Evolutionary conservation across 192 early-diverging fungal species (phyloP).

Genomic region (Backusella morwellensis): DNA sequence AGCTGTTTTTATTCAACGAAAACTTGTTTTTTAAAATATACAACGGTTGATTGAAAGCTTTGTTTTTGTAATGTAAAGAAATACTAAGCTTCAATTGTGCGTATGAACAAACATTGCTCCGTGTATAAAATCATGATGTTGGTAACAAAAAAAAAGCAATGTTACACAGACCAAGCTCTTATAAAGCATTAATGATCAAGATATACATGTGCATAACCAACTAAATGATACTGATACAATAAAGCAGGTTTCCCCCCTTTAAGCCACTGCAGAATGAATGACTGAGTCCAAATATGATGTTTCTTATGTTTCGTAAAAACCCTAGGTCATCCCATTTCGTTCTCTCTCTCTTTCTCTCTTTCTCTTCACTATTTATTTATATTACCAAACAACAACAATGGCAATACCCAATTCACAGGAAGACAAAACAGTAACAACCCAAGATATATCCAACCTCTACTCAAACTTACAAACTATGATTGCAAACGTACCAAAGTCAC

Average conservation of each 20-base stretch:
- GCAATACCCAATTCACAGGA: not conserved
- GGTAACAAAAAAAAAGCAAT: no score
- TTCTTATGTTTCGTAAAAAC: not conserved
- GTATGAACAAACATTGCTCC: no score
- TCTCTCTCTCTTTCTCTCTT: not conserved
- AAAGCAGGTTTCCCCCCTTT: not conserved
- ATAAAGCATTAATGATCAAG: no score
- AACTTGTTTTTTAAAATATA: no score
- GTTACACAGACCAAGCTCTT: no score
- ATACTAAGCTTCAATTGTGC: no score
- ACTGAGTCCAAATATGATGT: conserved; percentile 6
- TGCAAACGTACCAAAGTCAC: conserved; percentile 33
- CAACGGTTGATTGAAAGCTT: no score
- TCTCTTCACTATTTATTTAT: not conserved
- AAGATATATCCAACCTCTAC: conserved; percentile 52
- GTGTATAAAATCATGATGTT: no score
- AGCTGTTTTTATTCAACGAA: no score
- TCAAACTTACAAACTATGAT: conserved; percentile 50
- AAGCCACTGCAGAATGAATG: not conserved
- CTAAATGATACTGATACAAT: no score
- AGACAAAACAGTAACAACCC: conserved; percentile 33
- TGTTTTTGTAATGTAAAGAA: no score
- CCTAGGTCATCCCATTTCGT: not conserved
- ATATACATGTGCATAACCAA: no score
- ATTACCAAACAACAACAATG: not conserved